Evolutionary conservation across 73 alveolate species (phyloP).

Genomic region (Paramecium primaurelia): DNA sequence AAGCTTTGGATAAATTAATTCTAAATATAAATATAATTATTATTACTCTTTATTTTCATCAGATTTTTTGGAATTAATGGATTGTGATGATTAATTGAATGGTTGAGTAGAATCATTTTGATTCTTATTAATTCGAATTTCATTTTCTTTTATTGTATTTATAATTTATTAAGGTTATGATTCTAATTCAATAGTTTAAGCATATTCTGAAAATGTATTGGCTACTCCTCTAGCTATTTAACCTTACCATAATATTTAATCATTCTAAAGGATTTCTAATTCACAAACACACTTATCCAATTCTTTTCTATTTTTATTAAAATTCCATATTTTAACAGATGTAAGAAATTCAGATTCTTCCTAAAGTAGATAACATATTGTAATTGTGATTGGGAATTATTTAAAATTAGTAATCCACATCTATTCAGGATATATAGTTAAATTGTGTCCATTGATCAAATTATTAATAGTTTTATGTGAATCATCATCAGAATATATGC

Average conservation of each 20-base stretch:
- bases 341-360: constrained; percentile 45
- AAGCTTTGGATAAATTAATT: background rate
- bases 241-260: constrained; percentile 49
- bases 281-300: constrained; percentile 64
- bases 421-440: constrained; percentile 64
- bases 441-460: constrained; percentile 63
- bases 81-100: constrained; percentile 15
- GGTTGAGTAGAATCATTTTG: background rate
- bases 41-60: constrained; percentile 46
- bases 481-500: constrained; percentile 64
- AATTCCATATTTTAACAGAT: constrained; percentile 70
- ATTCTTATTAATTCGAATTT: background rate
- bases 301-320: constrained; percentile 66
- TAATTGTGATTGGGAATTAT: constrained; percentile 53
- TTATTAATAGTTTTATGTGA: constrained; percentile 58
- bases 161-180: background rate
- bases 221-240: constrained; percentile 66
- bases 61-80: constrained; percentile 34
- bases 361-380: background rate
- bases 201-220: constrained; percentile 59
- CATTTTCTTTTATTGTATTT: background rate
- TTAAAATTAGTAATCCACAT: constrained; percentile 64
- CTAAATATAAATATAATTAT: background rate
- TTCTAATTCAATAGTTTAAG: constrained; percentile 21
- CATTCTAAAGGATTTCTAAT: constrained; percentile 53